phyloP scores from a whole-genome alignment of 352 stramenopile genomes.

The Pythium brachiatum region DNA sequence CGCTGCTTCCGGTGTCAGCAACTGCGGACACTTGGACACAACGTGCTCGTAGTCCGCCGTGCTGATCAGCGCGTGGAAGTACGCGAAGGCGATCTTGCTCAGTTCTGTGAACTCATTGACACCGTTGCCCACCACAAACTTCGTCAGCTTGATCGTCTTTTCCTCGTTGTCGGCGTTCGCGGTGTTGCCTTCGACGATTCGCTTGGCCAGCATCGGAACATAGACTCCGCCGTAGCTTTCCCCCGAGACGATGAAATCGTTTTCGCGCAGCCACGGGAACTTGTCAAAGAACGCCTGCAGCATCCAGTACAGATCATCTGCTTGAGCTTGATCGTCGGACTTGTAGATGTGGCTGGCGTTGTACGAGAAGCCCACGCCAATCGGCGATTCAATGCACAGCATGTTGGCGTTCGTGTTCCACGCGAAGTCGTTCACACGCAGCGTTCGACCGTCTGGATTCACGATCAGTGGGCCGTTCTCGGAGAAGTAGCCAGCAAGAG shows the following conservation, averaged over 20 bases:
- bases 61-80: conserved; percentile 48
- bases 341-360: conserved; percentile 57
- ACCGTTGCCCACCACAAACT: conserved; percentile 81
- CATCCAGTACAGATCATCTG: conserved; percentile 65
- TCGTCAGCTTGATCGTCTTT: conserved; percentile 71
- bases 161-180: conserved; percentile 7
- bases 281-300: conserved; percentile 83
- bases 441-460: conserved; percentile 35
- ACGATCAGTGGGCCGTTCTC: conserved; percentile 67
- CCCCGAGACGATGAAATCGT: conserved; percentile 78
- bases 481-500: conserved; percentile 51
- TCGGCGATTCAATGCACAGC: conserved; percentile 50
- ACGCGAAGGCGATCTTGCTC: conserved; percentile 43
- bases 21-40: conserved; percentile 25
- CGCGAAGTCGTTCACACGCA: conserved; percentile 46
- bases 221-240: conserved; percentile 81
- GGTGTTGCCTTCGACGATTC: conserved; percentile 46
- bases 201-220: conserved; percentile 42
- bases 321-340: conserved; percentile 64
- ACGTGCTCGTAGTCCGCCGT: conserved; percentile 41
- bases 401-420: conserved; percentile 55
- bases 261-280: conserved; percentile 75
- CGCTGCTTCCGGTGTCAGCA: conserved; percentile 4
- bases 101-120: conserved; percentile 35
- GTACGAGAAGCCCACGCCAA: conserved; percentile 66